Conservation (phyloP, 257 asterid genomes). For the Gentiana macrophylla region DNA sequence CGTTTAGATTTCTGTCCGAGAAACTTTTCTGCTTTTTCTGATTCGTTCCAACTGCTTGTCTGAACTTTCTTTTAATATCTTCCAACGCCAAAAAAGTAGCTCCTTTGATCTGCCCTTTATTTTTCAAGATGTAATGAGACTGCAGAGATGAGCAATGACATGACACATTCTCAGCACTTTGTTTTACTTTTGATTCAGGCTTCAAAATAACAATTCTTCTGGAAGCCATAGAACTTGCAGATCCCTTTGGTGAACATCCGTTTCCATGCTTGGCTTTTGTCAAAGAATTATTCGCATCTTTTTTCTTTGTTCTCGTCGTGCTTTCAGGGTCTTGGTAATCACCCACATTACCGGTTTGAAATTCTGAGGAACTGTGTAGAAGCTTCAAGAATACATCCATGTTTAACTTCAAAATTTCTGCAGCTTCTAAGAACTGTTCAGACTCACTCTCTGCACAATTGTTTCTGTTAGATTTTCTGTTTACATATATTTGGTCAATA, state of each 20-base stretch:
- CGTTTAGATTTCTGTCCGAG: conserved; percentile 7
- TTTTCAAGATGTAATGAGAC: conserved; percentile 14
- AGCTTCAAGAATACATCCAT: conserved; percentile 34
- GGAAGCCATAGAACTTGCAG: conserved; percentile 16
- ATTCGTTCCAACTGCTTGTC: conserved; percentile 36
- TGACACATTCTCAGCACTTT: conserved; percentile 17
- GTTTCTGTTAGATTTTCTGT: conserved; percentile 18
- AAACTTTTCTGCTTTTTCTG: conserved; percentile 12
- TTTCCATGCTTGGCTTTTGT: conserved; percentile 14
- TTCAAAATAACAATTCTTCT: conserved; percentile 44
- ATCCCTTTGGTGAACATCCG: conserved; percentile 12
- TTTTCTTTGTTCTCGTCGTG: conserved; percentile 7
- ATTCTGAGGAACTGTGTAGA: conserved; percentile 23
- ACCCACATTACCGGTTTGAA: background rate
- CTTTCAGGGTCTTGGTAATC: conserved; percentile 10
- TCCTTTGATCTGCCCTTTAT: conserved; percentile 22
- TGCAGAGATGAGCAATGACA: conserved; percentile 48
- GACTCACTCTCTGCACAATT: conserved; percentile 20
- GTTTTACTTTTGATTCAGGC: conserved; percentile 28
- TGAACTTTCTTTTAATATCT: conserved; percentile 52
- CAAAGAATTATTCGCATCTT: conserved; percentile 5
- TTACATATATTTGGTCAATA: conserved; percentile 38
- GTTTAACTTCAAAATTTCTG: conserved; percentile 39
- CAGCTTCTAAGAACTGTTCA: conserved; percentile 43
- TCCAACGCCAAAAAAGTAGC: conserved; percentile 34